phyloP scores from a whole-genome alignment of 768 basidiomycete genomes.

The Leccinellum rugosiceps region DNA sequence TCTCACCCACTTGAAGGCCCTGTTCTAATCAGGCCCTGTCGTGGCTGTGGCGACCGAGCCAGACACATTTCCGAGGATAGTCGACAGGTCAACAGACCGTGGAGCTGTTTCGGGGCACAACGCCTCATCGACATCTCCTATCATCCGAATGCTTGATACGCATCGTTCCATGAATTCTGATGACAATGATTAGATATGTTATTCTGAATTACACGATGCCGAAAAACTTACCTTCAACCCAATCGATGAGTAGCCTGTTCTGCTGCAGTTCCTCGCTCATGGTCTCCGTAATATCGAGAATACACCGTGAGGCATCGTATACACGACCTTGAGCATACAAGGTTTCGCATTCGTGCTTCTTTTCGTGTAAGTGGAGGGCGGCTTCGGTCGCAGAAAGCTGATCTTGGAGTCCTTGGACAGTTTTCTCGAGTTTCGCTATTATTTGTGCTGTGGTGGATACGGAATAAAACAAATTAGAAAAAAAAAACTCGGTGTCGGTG shows the following conservation, averaged over 20 bases:
- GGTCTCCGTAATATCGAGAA: neutral
- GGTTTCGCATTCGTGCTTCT: neutral
- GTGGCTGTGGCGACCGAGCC: neutral
- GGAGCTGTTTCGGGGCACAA: neutral
- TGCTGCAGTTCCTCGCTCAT: neutral
- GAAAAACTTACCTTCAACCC: neutral
- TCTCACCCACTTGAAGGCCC: neutral
- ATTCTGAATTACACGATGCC: neutral
- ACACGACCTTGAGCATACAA: neutral
- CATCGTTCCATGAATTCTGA: neutral
- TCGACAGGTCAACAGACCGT: neutral
- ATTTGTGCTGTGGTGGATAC: neutral
- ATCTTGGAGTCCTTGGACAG: neutral
- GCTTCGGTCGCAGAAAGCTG: neutral
- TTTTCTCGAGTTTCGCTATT: neutral
- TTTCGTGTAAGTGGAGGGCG: neutral
- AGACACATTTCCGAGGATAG: neutral
- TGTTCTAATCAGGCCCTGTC: neutral
- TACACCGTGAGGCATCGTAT: neutral
- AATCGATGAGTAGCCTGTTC: neutral
- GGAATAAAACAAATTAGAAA: neutral
- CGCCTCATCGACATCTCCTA: neutral
- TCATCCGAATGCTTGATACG: neutral
- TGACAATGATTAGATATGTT: neutral
- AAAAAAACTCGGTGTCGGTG: neutral